Conservation (phyloP, 163 green algal genomes). For the Volvox carteri region DNA sequence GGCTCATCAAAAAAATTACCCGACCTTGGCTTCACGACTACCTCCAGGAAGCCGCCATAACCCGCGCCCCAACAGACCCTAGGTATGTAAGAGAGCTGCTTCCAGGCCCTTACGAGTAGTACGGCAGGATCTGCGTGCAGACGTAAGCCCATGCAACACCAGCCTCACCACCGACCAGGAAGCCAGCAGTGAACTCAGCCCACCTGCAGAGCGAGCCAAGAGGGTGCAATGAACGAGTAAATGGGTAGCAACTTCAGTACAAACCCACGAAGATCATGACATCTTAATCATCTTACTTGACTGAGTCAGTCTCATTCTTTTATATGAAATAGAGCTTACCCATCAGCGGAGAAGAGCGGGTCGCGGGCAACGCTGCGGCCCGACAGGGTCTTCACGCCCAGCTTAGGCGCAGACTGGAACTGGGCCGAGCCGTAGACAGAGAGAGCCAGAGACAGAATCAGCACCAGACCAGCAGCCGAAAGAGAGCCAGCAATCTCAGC, state of each 20-base stretch:
- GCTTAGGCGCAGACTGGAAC: conserved; percentile 89
- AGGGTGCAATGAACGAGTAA: too few species aligned
- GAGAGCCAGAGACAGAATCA: conserved; percentile 94
- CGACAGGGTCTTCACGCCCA: conserved; percentile 95
- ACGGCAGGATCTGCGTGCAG: conserved; percentile 89
- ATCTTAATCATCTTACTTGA: too few species aligned
- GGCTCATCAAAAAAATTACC: conserved; percentile 2
- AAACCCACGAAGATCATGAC: too few species aligned
- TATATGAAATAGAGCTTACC: conserved; percentile 69
- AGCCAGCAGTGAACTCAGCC: conserved; percentile 95
- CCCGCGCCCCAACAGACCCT: background rate
- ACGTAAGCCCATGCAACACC: conserved; percentile 95
- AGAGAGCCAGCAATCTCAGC: conserved; percentile 91
- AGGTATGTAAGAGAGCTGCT: background rate
- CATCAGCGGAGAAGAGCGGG: conserved; percentile 89
- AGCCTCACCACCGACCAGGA: conserved; percentile 92
- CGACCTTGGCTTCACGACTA: background rate
- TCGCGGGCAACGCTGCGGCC: conserved; percentile 87
- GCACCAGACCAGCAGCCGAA: conserved; percentile 91
- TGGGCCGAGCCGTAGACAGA: conserved; percentile 92
- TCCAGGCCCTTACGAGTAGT: conserved; percentile 84
- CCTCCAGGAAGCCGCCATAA: background rate
- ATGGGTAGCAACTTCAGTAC: too few species aligned
- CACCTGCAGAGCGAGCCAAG: conserved; percentile 77
- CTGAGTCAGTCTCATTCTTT: too few species aligned